Conservation (phyloP, 352 stramenopile genomes). For the Thraustochytrium striatum region DNA sequence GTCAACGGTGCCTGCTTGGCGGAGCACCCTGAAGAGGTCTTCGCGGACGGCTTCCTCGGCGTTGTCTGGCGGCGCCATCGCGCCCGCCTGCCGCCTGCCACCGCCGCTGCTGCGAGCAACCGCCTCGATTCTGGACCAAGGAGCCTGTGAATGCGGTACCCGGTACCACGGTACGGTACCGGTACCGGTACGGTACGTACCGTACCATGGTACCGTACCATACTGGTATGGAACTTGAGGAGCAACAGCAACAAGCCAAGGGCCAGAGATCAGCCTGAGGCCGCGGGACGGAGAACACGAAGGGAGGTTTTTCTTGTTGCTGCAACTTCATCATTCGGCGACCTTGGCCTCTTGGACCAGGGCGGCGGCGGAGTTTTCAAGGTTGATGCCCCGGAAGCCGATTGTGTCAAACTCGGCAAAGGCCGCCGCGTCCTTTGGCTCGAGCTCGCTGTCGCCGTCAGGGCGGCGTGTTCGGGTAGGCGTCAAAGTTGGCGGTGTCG, state of each 20-base stretch:
- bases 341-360: not conserved
- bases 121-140: too few relatives aligned
- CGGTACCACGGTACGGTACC: not conserved
- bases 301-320: not conserved
- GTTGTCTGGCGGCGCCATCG: too few relatives aligned
- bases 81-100: too few relatives aligned
- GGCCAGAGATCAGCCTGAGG: too few relatives aligned
- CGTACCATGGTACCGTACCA: not conserved
- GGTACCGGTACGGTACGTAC: too few relatives aligned
- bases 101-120: too few relatives aligned
- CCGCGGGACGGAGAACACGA: too few relatives aligned
- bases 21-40: not conserved
- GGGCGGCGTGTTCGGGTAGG: slow-evolving; percentile 81
- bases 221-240: not conserved
- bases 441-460: slow-evolving; percentile 74
- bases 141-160: too few relatives aligned
- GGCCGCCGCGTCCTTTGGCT: slow-evolving; percentile 63
- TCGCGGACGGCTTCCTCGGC: too few relatives aligned
- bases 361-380: not conserved
- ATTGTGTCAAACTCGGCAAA: slow-evolving; percentile 44
- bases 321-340: not conserved
- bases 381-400: not conserved
- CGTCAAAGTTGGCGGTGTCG: slow-evolving; percentile 86
- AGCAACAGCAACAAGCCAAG: not conserved
- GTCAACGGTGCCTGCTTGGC: not conserved